A percentile compares a stretch with the other conserved stretches of the same genome.
Evolutionary conservation across 495 filamentous ascomycete species (phyloP).

Genomic region (Hamigera avellanea): DNA sequence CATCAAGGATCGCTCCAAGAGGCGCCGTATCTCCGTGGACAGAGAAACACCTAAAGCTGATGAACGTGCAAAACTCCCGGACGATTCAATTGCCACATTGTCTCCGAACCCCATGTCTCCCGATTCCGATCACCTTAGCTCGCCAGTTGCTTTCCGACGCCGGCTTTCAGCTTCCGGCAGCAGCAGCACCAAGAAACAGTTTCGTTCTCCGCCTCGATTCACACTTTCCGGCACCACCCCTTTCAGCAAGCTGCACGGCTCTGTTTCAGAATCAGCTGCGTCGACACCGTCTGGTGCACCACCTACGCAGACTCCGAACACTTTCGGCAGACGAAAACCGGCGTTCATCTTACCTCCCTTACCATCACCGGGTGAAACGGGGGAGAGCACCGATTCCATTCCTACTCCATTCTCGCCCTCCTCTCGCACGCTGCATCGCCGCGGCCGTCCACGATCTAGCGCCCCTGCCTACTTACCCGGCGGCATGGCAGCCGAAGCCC

Average conservation of each 20-base stretch:
- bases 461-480: slow-evolving; percentile 20
- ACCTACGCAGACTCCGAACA: slow-evolving; percentile 3
- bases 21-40: slow-evolving; percentile 11
- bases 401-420: slow-evolving; percentile 33
- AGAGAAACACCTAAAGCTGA: not conserved
- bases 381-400: slow-evolving; percentile 10
- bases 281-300: not conserved
- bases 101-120: slow-evolving; percentile 8
- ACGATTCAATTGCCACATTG: slow-evolving; percentile 7
- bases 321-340: slow-evolving; percentile 18
- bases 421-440: slow-evolving; percentile 20
- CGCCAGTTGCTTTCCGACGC: too few species aligned
- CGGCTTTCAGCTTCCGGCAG: slow-evolving; percentile 9
- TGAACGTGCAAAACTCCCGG: not conserved
- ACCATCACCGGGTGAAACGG: slow-evolving; percentile 15
- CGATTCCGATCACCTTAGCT: too few species aligned
- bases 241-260: slow-evolving; percentile 6
- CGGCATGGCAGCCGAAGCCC: slow-evolving; percentile 32
- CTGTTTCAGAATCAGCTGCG: not conserved
- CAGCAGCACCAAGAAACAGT: slow-evolving; percentile 13
- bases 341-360: slow-evolving; percentile 29
- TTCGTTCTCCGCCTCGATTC: slow-evolving; percentile 19
- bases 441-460: slow-evolving; percentile 15
- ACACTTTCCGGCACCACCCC: slow-evolving; percentile 13
- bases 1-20: slow-evolving; percentile 14